Base-by-base conservation (phyloP, 345 rosid species). In the Angophora floribunda region DNA sequence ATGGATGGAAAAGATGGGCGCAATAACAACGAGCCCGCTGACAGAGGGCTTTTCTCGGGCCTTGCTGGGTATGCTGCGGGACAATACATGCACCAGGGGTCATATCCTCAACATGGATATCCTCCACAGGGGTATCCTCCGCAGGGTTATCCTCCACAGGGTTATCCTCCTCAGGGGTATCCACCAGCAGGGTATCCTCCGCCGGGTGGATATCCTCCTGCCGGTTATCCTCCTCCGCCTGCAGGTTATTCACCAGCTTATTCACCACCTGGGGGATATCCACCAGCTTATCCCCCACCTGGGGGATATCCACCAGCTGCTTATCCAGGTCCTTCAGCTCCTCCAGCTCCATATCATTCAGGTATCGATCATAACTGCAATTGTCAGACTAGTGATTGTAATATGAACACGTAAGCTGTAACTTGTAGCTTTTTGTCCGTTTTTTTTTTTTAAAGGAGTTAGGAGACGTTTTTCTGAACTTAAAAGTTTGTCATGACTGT, bases 21-120 rank as follows among this genome's bases (percentile, higher is more conserved):
- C 82, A 89, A 90, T 63, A 91, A 93, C 50, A 91, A 93, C 50
- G 96, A 89, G 8, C 51, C 93, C 11, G 86, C 85, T 22, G 96
- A 95, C 91, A 96, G 87, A 92, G 99, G 98, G 63, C 86, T 96
- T 86, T 91, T 96, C 87, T 96, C 97, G 41, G 30, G 90, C 89
- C 94, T 95, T 55, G 96, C 91, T 88, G 98, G 97, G 78, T 95
- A 70, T 84, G 97, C 95, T 59, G 93, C 91, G 3, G 97, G 95
- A 63, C 91, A 91, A 65, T 21, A 88, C 70, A 88, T 51, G n/a
- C 88, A 84, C 16, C 87, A 59, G 11, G 94, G 93, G 41, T 51
- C 91, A n/a, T 87, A 89, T 63, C 93, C 67, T 61, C 0, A 14
- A 30, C 67, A 59, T 59, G 67, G 67, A 11, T 59, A 59, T 59